phyloP scores from a whole-genome alignment of 495 filamentous ascomycete genomes.

The Penicillium nucicola region DNA sequence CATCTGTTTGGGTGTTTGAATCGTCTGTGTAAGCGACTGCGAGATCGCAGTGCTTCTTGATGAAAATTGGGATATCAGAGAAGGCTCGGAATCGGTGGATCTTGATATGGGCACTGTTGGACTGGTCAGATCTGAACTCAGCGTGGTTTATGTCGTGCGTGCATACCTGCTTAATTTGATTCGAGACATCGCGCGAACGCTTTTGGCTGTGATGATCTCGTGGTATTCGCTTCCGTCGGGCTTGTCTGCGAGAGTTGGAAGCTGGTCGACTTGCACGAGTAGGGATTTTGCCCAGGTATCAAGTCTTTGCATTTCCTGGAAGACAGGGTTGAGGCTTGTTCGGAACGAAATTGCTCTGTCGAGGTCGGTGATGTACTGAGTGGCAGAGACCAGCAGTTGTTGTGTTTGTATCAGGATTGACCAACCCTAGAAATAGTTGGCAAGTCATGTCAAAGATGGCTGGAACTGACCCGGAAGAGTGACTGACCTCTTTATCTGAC shows the following conservation, averaged over 20 bases:
- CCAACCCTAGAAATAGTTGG: slow-evolving; percentile 42
- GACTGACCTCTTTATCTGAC: slow-evolving; percentile 50
- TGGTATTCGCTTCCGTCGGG: slow-evolving; percentile 34
- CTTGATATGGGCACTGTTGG: slow-evolving; percentile 4
- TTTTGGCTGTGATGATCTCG: slow-evolving; percentile 45
- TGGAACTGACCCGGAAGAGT: background rate
- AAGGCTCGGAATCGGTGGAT: slow-evolving; percentile 16
- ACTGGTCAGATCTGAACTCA: background rate
- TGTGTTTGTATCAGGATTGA: slow-evolving; percentile 53
- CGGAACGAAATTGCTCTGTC: slow-evolving; percentile 36
- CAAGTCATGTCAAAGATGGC: background rate
- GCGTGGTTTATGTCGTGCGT: background rate
- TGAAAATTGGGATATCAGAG: slow-evolving; percentile 10
- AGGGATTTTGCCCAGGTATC: slow-evolving; percentile 48
- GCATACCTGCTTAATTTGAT: slow-evolving; percentile 40
- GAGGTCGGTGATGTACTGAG: slow-evolving; percentile 53
- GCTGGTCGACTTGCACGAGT: slow-evolving; percentile 42
- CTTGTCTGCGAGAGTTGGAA: slow-evolving; percentile 31
- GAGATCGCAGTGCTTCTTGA: slow-evolving; percentile 13
- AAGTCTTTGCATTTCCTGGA: slow-evolving; percentile 51
- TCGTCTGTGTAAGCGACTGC: slow-evolving; percentile 27
- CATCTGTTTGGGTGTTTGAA: slow-evolving; percentile 3
- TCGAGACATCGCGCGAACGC: slow-evolving; percentile 34
- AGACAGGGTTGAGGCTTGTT: slow-evolving; percentile 40
- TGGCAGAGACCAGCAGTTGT: slow-evolving; percentile 52